Evolutionary conservation across 164 flowering plant genomes (phyloP), one percentile per base, ranked within the genome.

Genomic region (Berberis thunbergii): DNA sequence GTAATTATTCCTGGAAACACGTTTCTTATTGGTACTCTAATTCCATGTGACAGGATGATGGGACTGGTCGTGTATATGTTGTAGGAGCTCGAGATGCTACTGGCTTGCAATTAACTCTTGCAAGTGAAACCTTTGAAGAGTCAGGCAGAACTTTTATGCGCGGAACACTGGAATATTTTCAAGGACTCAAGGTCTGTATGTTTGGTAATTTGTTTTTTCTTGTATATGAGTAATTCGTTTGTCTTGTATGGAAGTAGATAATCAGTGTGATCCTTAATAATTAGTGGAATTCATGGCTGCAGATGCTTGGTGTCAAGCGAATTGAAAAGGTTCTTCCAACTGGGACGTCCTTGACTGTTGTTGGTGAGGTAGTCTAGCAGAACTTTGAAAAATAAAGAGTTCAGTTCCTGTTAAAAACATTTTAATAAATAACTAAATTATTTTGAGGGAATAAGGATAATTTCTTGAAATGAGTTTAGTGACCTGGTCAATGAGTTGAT

Each of bases 231-330:
- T 26, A 26, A 26, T 26, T 26, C 26, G 26, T 26, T 26, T 26
- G 26, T 26, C 26, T 49, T 65, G 7, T 50, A 26, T 12, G 2
- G 54, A 10, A 1, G 13, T 2, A 46, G 3, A 4, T 45, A 13
- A 54, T 49, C 58, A n/a, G 40, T 6, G 0, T n/a, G 40, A 6
- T 62, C 6, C 45, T 70, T 66, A 59, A 56, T 69, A 66, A 49
- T 49, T 67, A 43, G 46, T 45, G 12, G 57, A 72, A 10, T 49
- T 69, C n/a, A 63, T 68, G 26, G 26, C 26, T 61, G 54, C 72
- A 95, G 99, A 95, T 95, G 96, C 98, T 95, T 73, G 99, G 99
- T 64, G 91, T 95, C 63, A 95, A 89, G 79, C 81, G 95, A 39
- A 84, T 84, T 77, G 99, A 91, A 64, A 83, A 98, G 26, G 96